A percentile compares a stretch with the other conserved stretches of the same genome.
Evolutionary conservation across 2,329 filamentous ascomycete species (phyloP).

Genomic region (Ceratocystis papillata): DNA sequence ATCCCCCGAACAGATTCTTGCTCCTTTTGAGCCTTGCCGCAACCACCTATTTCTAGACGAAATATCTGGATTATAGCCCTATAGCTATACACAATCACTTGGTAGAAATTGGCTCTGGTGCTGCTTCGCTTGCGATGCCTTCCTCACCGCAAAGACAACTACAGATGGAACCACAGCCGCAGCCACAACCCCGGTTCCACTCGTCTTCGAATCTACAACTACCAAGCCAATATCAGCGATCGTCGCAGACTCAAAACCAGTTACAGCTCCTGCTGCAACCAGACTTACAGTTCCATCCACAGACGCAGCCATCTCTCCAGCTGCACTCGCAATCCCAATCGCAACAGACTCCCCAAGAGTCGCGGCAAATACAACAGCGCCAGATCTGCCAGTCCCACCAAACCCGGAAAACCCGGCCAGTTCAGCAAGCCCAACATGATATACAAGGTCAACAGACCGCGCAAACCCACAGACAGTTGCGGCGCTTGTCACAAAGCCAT

Average conservation of each 20-base stretch:
- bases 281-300: background rate
- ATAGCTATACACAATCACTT: background rate
- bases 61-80: background rate
- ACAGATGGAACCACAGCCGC: background rate
- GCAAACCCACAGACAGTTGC: background rate
- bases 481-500: background rate
- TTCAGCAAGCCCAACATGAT: background rate
- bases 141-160: background rate
- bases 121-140: background rate
- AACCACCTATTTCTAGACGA: background rate
- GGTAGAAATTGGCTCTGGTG: background rate
- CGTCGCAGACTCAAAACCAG: background rate
- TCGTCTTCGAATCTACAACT: background rate
- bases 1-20: background rate
- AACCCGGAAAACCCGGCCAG: background rate
- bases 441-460: background rate
- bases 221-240: background rate
- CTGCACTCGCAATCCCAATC: background rate
- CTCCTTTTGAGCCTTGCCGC: background rate
- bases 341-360: background rate
- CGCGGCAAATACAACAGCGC: background rate
- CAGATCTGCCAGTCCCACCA: background rate
- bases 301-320: background rate
- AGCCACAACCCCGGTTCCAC: background rate
- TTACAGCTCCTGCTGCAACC: constrained; percentile 1